Conservation (phyloP, 1,284 basidiomycete genomes). For the Phellinidium pouzarii region DNA sequence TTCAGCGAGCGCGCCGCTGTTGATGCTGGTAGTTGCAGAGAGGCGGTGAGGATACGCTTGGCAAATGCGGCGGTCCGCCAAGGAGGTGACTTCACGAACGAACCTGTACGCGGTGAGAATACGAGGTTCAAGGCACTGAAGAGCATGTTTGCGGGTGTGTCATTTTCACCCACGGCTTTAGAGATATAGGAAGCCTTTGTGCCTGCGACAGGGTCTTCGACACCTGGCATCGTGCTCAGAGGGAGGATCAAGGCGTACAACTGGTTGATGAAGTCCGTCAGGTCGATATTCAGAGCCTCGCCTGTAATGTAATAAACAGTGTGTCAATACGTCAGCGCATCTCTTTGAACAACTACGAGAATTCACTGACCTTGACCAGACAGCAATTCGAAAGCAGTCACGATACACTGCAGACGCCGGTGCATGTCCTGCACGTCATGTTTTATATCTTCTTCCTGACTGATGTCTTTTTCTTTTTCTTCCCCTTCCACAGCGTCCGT, state of each 20-base stretch:
- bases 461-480: constrained; percentile 32
- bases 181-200: constrained; percentile 21
- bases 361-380: constrained; percentile 78
- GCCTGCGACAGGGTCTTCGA: constrained; percentile 33
- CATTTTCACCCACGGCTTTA: constrained; percentile 26
- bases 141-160: constrained; percentile 62
- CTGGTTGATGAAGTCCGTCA: constrained; percentile 80
- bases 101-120: constrained; percentile 62
- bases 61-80: constrained; percentile 86
- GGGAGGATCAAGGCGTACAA: constrained; percentile 68
- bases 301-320: constrained; percentile 38
- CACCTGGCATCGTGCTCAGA: constrained; percentile 46
- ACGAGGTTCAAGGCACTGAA: constrained; percentile 80
- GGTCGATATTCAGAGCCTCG: constrained; percentile 93
- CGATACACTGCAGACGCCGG: constrained; percentile 79
- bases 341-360: neutral
- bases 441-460: constrained; percentile 33
- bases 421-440: constrained; percentile 37
- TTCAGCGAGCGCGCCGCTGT: constrained; percentile 62
- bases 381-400: constrained; percentile 93
- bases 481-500: constrained; percentile 21
- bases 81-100: constrained; percentile 50
- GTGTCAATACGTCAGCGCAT: neutral
- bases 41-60: constrained; percentile 79
- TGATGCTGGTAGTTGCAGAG: constrained; percentile 72